Conservation (phyloP, 257 asterid species). For the Solanum megistacrolobum region DNA sequence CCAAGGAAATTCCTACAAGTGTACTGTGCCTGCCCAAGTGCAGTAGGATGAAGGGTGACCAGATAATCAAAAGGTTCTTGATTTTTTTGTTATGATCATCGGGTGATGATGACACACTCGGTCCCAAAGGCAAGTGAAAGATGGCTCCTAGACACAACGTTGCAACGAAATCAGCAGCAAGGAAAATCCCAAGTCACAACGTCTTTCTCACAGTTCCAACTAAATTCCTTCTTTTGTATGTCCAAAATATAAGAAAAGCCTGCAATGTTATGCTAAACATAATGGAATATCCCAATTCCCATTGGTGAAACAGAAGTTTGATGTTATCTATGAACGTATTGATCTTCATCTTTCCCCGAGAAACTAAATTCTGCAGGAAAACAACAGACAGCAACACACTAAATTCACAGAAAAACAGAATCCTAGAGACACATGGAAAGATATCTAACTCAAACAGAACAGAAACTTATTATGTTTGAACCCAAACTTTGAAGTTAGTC, state of each 20-base stretch:
- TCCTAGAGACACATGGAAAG: neutral
- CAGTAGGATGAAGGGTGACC: neutral
- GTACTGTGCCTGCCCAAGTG: neutral
- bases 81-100: neutral
- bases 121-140: neutral
- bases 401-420: neutral
- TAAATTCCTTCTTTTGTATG: neutral
- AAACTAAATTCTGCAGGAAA: neutral
- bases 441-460: neutral
- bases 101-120: neutral
- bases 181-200: neutral
- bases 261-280: neutral
- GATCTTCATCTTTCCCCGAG: neutral
- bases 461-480: neutral
- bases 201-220: neutral
- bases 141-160: neutral
- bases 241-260: neutral
- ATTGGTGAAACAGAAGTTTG: neutral
- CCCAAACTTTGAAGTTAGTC: neutral
- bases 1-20: neutral
- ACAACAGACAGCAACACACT: neutral
- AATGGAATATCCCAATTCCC: neutral
- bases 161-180: neutral
- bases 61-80: neutral
- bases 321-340: neutral